Percentiles rank a stretch among this genome's conserved stretches.
phyloP scores from a whole-genome alignment of 1,139 yeast genomes.

The Yamadazyma buinensis region DNA sequence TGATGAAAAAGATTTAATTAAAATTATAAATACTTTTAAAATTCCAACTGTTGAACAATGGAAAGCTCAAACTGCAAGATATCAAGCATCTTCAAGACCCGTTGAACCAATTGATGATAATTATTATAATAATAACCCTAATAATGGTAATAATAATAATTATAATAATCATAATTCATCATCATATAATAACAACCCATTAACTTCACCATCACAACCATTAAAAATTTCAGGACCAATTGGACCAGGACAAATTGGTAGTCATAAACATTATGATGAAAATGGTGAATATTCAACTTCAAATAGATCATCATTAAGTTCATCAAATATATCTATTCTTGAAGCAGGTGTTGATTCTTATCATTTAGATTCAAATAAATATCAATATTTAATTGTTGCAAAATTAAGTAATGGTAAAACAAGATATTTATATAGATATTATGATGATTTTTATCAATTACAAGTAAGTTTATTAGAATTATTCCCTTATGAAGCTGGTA shows the following conservation, averaged over 20 bases:
- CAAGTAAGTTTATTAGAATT: conserved; percentile 80
- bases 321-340: conserved; percentile 34
- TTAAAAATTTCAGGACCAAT: conserved; percentile 2
- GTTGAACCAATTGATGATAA: conserved; percentile 21
- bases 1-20: conserved; percentile 26
- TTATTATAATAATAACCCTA: background rate
- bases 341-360: conserved; percentile 79
- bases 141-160: background rate
- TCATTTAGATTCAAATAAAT: conserved; percentile 79
- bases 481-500: conserved; percentile 92
- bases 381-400: conserved; percentile 80
- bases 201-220: background rate
- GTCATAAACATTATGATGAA: conserved; percentile 28
- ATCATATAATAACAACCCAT: too few species aligned
- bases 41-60: conserved; percentile 94
- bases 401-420: conserved; percentile 64
- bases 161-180: background rate
- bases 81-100: conserved; percentile 87
- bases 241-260: conserved; percentile 39
- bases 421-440: conserved; percentile 79
- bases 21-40: conserved; percentile 52
- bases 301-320: conserved; percentile 33
- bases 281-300: conserved; percentile 37
- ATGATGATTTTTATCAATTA: conserved; percentile 94
- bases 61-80: conserved; percentile 87